phyloP scores from a whole-genome alignment of 1,284 basidiomycete species.

The Ganoderma leucocontextum region DNA sequence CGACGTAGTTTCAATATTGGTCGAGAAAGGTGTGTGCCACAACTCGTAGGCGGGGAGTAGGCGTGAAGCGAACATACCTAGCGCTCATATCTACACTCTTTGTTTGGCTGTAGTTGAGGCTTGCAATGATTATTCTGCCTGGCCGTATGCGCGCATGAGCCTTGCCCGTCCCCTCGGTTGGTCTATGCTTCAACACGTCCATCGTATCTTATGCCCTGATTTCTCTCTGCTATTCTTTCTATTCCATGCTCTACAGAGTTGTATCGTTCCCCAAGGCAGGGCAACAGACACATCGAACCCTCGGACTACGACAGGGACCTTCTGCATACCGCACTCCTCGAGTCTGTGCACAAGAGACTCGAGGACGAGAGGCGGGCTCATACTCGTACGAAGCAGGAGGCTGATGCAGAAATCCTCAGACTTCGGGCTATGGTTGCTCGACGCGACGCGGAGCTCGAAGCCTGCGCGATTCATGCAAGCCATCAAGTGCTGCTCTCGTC shows the following conservation, averaged over 20 bases:
- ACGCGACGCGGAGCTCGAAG: conserved; percentile 62
- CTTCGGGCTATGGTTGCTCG: conserved; percentile 64
- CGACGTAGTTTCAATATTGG: conserved; percentile 59
- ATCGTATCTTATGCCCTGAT: neutral
- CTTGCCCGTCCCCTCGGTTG: conserved; percentile 54
- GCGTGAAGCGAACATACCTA: conserved; percentile 8
- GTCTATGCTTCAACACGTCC: conserved; percentile 26
- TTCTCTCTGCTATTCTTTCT: neutral
- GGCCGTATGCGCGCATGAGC: conserved; percentile 59
- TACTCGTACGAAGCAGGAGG: conserved; percentile 46
- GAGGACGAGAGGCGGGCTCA: conserved; percentile 56
- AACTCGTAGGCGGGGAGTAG: neutral
- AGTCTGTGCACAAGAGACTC: conserved; percentile 51
- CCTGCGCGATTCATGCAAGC: conserved; percentile 38
- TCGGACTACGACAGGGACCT: neutral
- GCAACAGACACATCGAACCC: neutral
- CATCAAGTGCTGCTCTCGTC: conserved; percentile 26
- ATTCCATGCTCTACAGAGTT: neutral
- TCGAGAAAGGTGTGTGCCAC: conserved; percentile 61
- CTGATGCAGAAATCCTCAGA: conserved; percentile 52
- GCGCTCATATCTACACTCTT: conserved; percentile 20
- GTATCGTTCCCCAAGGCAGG: neutral
- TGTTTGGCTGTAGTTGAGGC: conserved; percentile 54
- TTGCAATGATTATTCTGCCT: conserved; percentile 57
- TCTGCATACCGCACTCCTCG: conserved; percentile 48